These are phyloP conservation scores for Naegleria lovaniensis DNA, from an alignment of 208 protist genomes.

Conservation along the genomic window DNA sequence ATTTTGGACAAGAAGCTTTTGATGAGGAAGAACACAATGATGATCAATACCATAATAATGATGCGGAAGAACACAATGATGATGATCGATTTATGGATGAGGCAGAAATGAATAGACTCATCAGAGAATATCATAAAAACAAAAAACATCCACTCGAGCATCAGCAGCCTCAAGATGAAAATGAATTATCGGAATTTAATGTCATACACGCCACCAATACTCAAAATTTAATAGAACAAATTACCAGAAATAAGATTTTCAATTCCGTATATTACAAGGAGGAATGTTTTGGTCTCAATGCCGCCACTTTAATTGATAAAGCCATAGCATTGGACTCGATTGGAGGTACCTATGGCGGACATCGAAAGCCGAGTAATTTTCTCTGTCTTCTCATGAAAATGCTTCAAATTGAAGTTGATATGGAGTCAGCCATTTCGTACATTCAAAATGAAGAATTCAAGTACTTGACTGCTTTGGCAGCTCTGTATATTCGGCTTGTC, in stretches of 20 bases:
- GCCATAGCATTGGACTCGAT: slow-evolving; percentile 62
- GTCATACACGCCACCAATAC: slow-evolving; percentile 65
- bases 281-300: slow-evolving; percentile 73
- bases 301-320: slow-evolving; percentile 64
- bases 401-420: slow-evolving; percentile 67
- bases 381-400: slow-evolving; percentile 76
- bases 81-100: not conserved
- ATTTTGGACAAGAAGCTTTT: too few species aligned
- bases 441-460: slow-evolving; percentile 74
- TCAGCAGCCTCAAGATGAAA: not conserved
- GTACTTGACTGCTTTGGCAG: slow-evolving; percentile 68
- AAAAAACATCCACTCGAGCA: not conserved
- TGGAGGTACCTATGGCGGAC: slow-evolving; percentile 69
- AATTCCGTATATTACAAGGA: slow-evolving; percentile 74
- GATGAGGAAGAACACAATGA: not conserved
- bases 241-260: slow-evolving; percentile 66
- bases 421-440: slow-evolving; percentile 73
- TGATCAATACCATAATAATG: not conserved
- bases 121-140: not conserved
- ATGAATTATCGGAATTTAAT: not conserved
- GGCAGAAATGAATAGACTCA: not conserved
- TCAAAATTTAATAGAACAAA: slow-evolving; percentile 70
- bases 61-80: not conserved
- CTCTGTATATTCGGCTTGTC: slow-evolving; percentile 70
- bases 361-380: slow-evolving; percentile 67